These are phyloP conservation scores for Prunus davidiana DNA, from an alignment of 306 rosid species.

Conservation along the genomic window DNA sequence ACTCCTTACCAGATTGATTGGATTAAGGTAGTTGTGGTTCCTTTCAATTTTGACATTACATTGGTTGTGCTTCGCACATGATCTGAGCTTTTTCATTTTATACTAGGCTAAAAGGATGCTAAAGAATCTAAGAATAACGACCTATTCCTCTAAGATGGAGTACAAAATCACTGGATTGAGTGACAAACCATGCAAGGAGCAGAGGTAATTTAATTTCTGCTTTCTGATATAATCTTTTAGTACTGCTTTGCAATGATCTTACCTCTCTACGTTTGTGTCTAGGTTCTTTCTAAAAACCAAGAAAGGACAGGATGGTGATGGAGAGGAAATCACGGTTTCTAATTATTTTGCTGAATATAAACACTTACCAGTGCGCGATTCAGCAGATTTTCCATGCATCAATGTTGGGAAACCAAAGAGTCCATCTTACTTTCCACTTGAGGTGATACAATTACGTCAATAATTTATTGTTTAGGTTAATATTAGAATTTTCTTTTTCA, in stretches of 20 bases:
- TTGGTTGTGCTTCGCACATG: neutral
- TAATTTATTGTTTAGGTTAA: neutral
- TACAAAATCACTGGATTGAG: slow-evolving; percentile 56
- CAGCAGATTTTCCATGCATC: slow-evolving; percentile 51
- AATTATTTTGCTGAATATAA: slow-evolving; percentile 27
- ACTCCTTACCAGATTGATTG: slow-evolving; percentile 32
- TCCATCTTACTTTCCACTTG: slow-evolving; percentile 40
- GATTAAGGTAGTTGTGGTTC: slow-evolving; percentile 32
- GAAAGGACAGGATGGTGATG: slow-evolving; percentile 23
- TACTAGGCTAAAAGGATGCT: slow-evolving; percentile 42
- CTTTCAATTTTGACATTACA: neutral
- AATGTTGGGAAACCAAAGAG: slow-evolving; percentile 48
- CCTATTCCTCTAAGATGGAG: slow-evolving; percentile 25
- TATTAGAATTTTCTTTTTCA: neutral
- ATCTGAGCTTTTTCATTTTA: neutral
- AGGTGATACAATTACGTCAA: slow-evolving; percentile 17
- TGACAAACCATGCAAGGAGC: slow-evolving; percentile 38
- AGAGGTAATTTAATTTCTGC: slow-evolving; percentile 24
- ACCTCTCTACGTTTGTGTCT: slow-evolving; percentile 13
- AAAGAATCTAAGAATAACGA: slow-evolving; percentile 40
- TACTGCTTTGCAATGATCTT: neutral
- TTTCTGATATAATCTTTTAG: neutral
- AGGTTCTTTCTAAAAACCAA: slow-evolving; percentile 10
- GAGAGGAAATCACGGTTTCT: slow-evolving; percentile 39
- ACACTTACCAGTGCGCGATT: slow-evolving; percentile 1